phyloP scores from a whole-genome alignment of 1,139 yeast genomes.

The Candida albicans region DNA sequence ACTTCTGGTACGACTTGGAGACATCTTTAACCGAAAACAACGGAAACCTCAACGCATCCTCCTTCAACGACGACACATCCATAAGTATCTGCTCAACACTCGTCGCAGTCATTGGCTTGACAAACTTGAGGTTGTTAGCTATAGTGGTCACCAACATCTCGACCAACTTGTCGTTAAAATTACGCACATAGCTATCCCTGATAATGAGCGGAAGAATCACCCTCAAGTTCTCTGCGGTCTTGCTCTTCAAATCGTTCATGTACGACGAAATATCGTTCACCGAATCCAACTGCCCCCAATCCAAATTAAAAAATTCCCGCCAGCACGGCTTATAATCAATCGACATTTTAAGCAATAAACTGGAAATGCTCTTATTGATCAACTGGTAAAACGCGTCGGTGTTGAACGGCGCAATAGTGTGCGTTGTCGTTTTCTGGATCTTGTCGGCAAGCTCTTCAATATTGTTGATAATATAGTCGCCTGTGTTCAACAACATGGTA shows the following conservation, averaged over 20 bases:
- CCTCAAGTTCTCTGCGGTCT: slow-evolving; percentile 46
- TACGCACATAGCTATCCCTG: slow-evolving; percentile 69
- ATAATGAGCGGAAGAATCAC: slow-evolving; percentile 60
- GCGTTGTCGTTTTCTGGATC: slow-evolving; percentile 40
- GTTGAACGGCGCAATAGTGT: slow-evolving; percentile 48
- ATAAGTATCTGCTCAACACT: slow-evolving; percentile 80
- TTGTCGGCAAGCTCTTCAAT: slow-evolving; percentile 73
- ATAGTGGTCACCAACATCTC: slow-evolving; percentile 64
- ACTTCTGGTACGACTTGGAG: slow-evolving; percentile 46
- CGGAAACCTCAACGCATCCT: slow-evolving; percentile 55
- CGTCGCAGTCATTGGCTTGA: slow-evolving; percentile 65
- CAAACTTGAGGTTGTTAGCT: slow-evolving; percentile 53
- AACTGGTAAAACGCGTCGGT: slow-evolving; percentile 58
- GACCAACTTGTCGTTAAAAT: slow-evolving; percentile 73
- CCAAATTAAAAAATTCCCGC: slow-evolving; percentile 81
- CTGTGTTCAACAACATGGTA: slow-evolving; percentile 78
- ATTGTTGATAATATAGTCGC: slow-evolving; percentile 84
- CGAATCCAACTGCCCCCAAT: slow-evolving; percentile 66
- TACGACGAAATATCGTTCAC: slow-evolving; percentile 75
- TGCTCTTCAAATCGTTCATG: slow-evolving; percentile 54
- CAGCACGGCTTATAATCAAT: slow-evolving; percentile 68
- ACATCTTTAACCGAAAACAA: slow-evolving; percentile 29
- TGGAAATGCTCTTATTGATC: slow-evolving; percentile 58
- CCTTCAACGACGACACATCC: slow-evolving; percentile 67
- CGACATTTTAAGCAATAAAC: slow-evolving; percentile 59